Evolutionary conservation across 1,284 basidiomycete species (phyloP).

Genomic region (Malassezia psittaci): DNA sequence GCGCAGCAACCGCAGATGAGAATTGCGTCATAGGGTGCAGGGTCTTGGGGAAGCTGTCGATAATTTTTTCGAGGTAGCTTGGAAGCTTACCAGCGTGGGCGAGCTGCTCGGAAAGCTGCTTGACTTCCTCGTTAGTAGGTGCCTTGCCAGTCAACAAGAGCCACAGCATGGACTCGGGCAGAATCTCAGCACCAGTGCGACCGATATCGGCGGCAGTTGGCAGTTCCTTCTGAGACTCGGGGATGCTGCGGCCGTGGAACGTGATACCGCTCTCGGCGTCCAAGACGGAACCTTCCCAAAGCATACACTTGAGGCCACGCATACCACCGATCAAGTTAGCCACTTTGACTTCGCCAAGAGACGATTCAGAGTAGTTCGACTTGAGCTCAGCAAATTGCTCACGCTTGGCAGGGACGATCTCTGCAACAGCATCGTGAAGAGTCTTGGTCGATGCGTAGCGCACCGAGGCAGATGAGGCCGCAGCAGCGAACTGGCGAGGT

Average conservation of each 20-base stretch:
- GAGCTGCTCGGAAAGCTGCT: slow-evolving; percentile 39
- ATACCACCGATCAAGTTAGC: slow-evolving; percentile 46
- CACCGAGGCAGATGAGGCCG: slow-evolving; percentile 28
- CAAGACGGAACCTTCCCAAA: slow-evolving; percentile 47
- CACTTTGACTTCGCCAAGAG: slow-evolving; percentile 44
- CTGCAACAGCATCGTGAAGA: slow-evolving; percentile 42
- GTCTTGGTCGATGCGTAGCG: slow-evolving; percentile 44
- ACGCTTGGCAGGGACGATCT: slow-evolving; percentile 45
- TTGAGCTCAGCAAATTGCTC: slow-evolving; percentile 46
- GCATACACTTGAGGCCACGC: slow-evolving; percentile 48
- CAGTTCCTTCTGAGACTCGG: slow-evolving; percentile 45
- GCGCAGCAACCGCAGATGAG: slow-evolving; percentile 51
- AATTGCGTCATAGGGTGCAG: slow-evolving; percentile 48
- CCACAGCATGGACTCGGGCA: slow-evolving; percentile 48
- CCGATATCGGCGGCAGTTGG: slow-evolving; percentile 42
- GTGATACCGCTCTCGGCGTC: slow-evolving; percentile 46
- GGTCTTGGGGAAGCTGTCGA: slow-evolving; percentile 48
- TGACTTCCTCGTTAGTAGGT: slow-evolving; percentile 40
- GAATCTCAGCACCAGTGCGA: slow-evolving; percentile 44
- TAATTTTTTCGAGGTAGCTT: slow-evolving; percentile 43
- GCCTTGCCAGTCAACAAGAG: slow-evolving; percentile 46
- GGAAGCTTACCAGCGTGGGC: slow-evolving; percentile 41
- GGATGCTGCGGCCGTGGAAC: slow-evolving; percentile 47
- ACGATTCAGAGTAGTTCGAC: slow-evolving; percentile 36
- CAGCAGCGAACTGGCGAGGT: slow-evolving; percentile 37